Conservation (phyloP, 2,329 filamentous ascomycete genomes). For the Tolypocladium inflatum region DNA sequence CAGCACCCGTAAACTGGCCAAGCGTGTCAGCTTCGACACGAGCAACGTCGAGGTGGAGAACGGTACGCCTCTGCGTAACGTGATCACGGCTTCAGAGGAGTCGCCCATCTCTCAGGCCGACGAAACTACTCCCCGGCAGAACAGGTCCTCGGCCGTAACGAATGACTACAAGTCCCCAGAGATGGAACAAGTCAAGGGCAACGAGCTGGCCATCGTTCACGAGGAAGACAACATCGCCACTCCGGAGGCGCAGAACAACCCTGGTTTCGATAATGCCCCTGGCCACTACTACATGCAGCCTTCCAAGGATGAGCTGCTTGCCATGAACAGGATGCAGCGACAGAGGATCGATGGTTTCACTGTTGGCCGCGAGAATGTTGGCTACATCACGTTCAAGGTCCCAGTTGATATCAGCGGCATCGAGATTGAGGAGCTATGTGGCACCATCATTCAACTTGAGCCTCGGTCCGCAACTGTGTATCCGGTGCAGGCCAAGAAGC, state of each 20-base stretch:
- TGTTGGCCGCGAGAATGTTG: constrained; percentile 75
- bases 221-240: constrained; percentile 47
- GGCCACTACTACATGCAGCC: constrained; percentile 87
- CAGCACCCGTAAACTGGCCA: constrained; percentile 53
- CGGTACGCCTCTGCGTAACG: constrained; percentile 20
- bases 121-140: constrained; percentile 35
- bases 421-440: constrained; percentile 71
- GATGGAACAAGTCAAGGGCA: constrained; percentile 63
- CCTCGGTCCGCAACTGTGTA: constrained; percentile 85
- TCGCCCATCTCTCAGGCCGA: constrained; percentile 18
- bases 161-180: constrained; percentile 40
- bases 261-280: constrained; percentile 37
- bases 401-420: constrained; percentile 75
- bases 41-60: constrained; percentile 34
- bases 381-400: constrained; percentile 70
- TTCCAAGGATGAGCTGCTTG: constrained; percentile 60
- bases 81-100: constrained; percentile 24
- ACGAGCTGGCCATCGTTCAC: constrained; percentile 69
- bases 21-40: constrained; percentile 88
- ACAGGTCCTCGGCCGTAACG: constrained; percentile 35
- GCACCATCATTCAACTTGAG: constrained; percentile 64
- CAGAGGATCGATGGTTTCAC: constrained; percentile 65
- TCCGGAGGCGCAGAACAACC: constrained; percentile 14
- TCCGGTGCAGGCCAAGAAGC: constrained; percentile 65
- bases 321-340: constrained; percentile 72